Evolutionary conservation across 148 eudicot species (phyloP), one percentile per base, ranked within the genome.

Genomic region (Diospyros lotus): DNA sequence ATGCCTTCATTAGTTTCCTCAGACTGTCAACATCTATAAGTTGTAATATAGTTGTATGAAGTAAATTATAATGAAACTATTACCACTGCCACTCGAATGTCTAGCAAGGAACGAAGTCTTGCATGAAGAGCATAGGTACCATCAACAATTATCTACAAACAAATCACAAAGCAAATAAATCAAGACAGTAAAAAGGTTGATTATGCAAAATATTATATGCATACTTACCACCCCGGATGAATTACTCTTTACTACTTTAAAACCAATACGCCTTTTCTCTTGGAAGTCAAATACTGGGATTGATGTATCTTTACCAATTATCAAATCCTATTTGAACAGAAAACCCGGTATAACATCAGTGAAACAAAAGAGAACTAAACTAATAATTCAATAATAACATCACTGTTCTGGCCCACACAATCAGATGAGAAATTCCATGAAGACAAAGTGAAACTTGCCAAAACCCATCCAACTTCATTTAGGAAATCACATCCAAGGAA

Each of bases 61-160:
- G 39, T 4, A 70, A 72, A 52, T 28, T 4, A 52, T 7, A 44
- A 66, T 39, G 12, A 67, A 76, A 63, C 64, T 65, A 41, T 84
- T 96, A 96, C 99, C 99, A 96, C 98, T 78, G 99, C 99, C 78
- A 96, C 99, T 82, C 99, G 88, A 82, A 96, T 96, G 86, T 96
- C 99, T 50, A 96, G 87, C 85, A 93, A 84, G 66, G 99, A 93
- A 17, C 99, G 98, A 77, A 96, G 71, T 80, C 89, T 93, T 60
- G 99, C 88, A 88, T 96, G 98, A 74, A 96, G 86, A 62, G 99
- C 99, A 82, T 91, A 96, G 44, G 97, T 91, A 80, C 99, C 99
- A 86, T 96, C 99, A 72, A 96, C 99, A 87, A 96, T 87, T 44
- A 96, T 93, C 99, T 96, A 78, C 68, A 80, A 44, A 65, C 64